These are phyloP conservation scores for Pulveroboletus sp. DNA, from an alignment of 768 basidiomycete genomes.

Conservation along the genomic window DNA sequence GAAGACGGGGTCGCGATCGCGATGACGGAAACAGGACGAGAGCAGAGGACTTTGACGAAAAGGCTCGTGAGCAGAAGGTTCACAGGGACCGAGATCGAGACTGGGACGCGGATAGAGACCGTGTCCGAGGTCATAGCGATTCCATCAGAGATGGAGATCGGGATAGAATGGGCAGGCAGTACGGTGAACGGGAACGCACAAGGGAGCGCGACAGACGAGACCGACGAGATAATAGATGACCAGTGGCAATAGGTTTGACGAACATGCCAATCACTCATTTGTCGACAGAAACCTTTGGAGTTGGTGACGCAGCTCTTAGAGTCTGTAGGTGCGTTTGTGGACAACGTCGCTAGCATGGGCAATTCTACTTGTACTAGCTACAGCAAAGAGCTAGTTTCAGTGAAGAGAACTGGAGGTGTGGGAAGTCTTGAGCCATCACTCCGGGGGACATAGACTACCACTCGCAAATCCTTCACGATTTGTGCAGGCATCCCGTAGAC, in stretches of 20 bases:
- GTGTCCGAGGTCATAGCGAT: slow-evolving; percentile 27
- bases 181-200: slow-evolving; percentile 10
- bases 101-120: slow-evolving; percentile 23
- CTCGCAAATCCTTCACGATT: no score
- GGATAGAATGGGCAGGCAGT: background rate
- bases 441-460: no score
- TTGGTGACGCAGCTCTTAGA: background rate
- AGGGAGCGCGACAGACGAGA: slow-evolving; percentile 19
- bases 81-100: slow-evolving; percentile 18
- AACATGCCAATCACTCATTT: background rate
- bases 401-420: no score
- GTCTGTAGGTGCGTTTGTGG: background rate
- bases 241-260: background rate
- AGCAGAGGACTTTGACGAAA: slow-evolving; percentile 10
- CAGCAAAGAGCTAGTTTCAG: background rate
- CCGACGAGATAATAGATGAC: slow-evolving; percentile 9
- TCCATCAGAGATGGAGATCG: slow-evolving; percentile 27
- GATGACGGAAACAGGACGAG: slow-evolving; percentile 11
- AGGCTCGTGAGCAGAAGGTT: slow-evolving; percentile 16
- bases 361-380: background rate
- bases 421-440: background rate
- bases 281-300: background rate
- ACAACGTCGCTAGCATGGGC: background rate
- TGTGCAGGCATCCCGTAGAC: no score
- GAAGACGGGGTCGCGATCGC: slow-evolving; percentile 10